Evolutionary conservation across 306 rosid species (phyloP).

Genomic region (Mimosa bimucronata): DNA sequence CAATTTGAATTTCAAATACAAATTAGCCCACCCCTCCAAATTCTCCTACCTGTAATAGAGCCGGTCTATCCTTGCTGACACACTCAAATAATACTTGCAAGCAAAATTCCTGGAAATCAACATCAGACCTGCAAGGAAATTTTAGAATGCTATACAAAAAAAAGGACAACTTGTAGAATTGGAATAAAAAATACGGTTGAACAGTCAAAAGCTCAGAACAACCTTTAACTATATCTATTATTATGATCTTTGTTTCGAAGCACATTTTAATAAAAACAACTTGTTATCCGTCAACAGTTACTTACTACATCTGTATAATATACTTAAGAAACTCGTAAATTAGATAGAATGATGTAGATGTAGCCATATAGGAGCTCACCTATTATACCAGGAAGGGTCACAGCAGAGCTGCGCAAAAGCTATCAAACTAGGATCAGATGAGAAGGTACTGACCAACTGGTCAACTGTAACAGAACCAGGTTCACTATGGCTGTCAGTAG

Average conservation of each 20-base stretch:
- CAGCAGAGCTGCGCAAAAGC: slow-evolving; percentile 98
- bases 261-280: not conserved
- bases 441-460: slow-evolving; percentile 91
- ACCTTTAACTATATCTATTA: not conserved
- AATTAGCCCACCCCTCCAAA: not conserved
- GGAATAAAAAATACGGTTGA: not conserved
- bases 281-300: slow-evolving; percentile 16
- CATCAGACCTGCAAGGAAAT: slow-evolving; percentile 70
- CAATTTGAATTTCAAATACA: slow-evolving; percentile 31
- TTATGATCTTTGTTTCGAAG: not conserved
- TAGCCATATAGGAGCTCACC: slow-evolving; percentile 45
- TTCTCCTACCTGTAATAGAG: slow-evolving; percentile 83
- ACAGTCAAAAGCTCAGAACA: not conserved
- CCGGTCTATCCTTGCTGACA: slow-evolving; percentile 97
- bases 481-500: slow-evolving; percentile 47
- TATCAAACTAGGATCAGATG: slow-evolving; percentile 96
- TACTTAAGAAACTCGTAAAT: slow-evolving; percentile 22
- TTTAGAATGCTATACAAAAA: not conserved
- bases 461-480: slow-evolving; percentile 80
- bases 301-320: slow-evolving; percentile 6
- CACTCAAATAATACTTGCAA: slow-evolving; percentile 98
- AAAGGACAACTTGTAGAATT: not conserved
- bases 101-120: slow-evolving; percentile 96
- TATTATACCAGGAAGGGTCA: slow-evolving; percentile 81
- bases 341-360: not conserved